phyloP scores from a whole-genome alignment of 2,329 filamentous ascomycete species.

The Clarireedia hainanense region DNA sequence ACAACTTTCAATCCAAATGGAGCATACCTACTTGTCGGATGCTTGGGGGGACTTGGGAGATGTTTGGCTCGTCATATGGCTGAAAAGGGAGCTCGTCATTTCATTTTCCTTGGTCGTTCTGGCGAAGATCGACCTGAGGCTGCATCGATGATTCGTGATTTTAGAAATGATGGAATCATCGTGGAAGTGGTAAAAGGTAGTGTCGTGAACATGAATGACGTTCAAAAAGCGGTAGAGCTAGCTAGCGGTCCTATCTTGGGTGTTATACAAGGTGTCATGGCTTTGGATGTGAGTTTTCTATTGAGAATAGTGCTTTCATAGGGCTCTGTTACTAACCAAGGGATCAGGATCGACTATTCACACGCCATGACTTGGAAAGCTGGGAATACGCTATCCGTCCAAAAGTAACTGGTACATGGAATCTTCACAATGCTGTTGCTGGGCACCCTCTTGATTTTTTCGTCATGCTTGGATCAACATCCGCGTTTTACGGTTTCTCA shows the following conservation, averaged over 20 bases:
- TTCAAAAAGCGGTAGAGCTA: neutral
- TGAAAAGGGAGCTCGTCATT: neutral
- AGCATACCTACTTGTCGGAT: constrained; percentile 12
- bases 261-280: constrained; percentile 8
- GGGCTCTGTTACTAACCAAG: neutral
- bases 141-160: constrained; percentile 1
- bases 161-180: neutral
- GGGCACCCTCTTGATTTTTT: constrained; percentile 31
- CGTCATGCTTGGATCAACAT: constrained; percentile 26
- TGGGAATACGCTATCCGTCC: constrained; percentile 21
- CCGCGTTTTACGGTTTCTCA: constrained; percentile 26
- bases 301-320: neutral
- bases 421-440: constrained; percentile 12
- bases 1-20: constrained; percentile 1
- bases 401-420: constrained; percentile 26
- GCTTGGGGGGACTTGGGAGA: constrained; percentile 17
- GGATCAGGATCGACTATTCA: neutral
- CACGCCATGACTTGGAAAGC: neutral
- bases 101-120: constrained; percentile 5
- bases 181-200: neutral
- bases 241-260: constrained; percentile 28
- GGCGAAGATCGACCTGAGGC: constrained; percentile 3
- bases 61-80: constrained; percentile 12
- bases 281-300: constrained; percentile 8
- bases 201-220: neutral